Base-by-base conservation (phyloP, 176 grass and related monocot species). In the Carex kokanica region DNA sequence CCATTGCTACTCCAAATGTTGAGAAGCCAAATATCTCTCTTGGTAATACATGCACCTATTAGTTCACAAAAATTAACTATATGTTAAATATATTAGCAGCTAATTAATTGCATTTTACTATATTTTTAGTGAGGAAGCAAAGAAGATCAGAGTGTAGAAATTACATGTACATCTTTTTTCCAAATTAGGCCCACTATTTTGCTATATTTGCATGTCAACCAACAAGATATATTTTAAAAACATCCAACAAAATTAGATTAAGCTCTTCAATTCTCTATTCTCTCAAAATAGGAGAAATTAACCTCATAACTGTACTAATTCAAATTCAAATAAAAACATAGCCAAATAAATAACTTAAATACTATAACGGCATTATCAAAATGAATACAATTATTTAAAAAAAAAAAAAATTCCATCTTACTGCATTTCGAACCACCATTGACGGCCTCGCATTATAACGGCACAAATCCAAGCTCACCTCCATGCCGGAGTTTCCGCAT, bases 401-500 rank as follows among this genome's bases (percentile, higher is more conserved):
- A 3, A 3, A n/a, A n/a, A 17, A 25, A 68, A 12, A 31, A 70
- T 78, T n/a, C n/a, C 8, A 25, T 79, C 55, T 90, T 87, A 99
- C 96, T 70, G 92, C 93, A 88, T 93, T 93, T 29, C 96, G 88
- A 79, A 99, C 96, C 38, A 95, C 93, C 86, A 99, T 81, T 40
- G 85, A 86, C 5, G 96, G 93, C 80, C 51, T 85, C 1, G 91
- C 96, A 60, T 86, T 86, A 17, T 99, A 85, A 32, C 88, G 74
- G 82, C 93, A 93, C 84, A 99, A 88, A 87, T 99, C 96, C 78
- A 99, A 72, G 86, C 96, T 93, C 81, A 99, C 91, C 90, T 99
- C 96, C 96, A 95, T 99, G 69, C 96, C 96, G 64, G 96, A 99
- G 81, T 99, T 99, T 72, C 96, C 96, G 69, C 96, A 99, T 3